Evolutionary conservation across 2,329 filamentous ascomycete species (phyloP).

Genomic region (Chaetomiaceae sp.): DNA sequence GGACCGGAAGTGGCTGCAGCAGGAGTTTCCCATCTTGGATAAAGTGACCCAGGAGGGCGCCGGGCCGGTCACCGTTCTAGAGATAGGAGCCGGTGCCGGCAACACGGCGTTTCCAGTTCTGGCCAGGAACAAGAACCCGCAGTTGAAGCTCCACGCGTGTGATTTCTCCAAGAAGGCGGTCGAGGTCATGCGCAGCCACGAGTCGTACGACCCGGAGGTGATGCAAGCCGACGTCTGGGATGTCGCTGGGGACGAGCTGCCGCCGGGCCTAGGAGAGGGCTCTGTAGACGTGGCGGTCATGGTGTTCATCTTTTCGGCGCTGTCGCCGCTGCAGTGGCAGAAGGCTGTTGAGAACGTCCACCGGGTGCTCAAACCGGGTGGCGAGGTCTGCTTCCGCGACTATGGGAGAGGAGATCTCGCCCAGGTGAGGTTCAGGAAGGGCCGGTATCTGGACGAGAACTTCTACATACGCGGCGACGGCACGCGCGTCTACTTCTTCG

Average conservation of each 20-base stretch:
- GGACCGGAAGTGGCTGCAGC: slow-evolving; percentile 91
- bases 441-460: slow-evolving; percentile 88
- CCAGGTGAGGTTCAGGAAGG: slow-evolving; percentile 95
- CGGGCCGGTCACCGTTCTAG: slow-evolving; percentile 66
- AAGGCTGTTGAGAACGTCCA: slow-evolving; percentile 76
- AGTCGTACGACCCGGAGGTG: slow-evolving; percentile 62
- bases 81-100: slow-evolving; percentile 91
- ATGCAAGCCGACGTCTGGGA: slow-evolving; percentile 97
- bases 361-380: slow-evolving; percentile 80
- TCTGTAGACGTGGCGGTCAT: slow-evolving; percentile 87
- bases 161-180: slow-evolving; percentile 96
- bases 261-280: slow-evolving; percentile 68
- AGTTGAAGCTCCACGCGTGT: slow-evolving; percentile 82
- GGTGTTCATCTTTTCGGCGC: slow-evolving; percentile 95
- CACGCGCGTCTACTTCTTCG: slow-evolving; percentile 96
- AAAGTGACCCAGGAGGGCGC: slow-evolving; percentile 65
- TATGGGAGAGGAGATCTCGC: slow-evolving; percentile 94
- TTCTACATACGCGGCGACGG: slow-evolving; percentile 96
- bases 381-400: slow-evolving; percentile 90
- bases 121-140: slow-evolving; percentile 72
- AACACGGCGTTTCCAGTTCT: slow-evolving; percentile 95
- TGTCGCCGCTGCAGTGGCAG: slow-evolving; percentile 79
- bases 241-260: slow-evolving; percentile 64
- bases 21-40: slow-evolving; percentile 88
- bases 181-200: slow-evolving; percentile 78